Evolutionary conservation across 164 flowering plant genomes (phyloP).

Genomic region (Hamamelis virginiana): DNA sequence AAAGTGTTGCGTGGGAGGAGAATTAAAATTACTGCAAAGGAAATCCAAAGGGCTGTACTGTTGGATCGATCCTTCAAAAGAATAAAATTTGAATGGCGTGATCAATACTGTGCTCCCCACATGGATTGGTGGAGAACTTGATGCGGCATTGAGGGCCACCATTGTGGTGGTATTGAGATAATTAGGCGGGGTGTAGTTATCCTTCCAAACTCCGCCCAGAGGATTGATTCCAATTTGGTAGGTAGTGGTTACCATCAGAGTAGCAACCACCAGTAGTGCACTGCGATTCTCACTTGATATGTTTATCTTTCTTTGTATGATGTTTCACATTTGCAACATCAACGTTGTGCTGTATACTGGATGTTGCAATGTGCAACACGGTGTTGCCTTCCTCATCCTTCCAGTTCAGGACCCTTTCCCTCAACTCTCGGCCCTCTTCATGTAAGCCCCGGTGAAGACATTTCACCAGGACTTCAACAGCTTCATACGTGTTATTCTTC

Average conservation of each 20-base stretch:
- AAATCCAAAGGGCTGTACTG: too few relatives aligned
- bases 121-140: too few relatives aligned
- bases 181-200: too few relatives aligned
- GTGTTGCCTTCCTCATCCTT: constrained; percentile 26
- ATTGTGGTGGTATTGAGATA: too few relatives aligned
- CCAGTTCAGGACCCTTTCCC: constrained; percentile 10
- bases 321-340: too few relatives aligned
- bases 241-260: constrained; percentile 15
- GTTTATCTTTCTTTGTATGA: not conserved
- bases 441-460: constrained; percentile 11
- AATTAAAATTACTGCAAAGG: too few relatives aligned
- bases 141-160: too few relatives aligned
- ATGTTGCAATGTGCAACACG: constrained; percentile 20
- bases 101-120: too few relatives aligned
- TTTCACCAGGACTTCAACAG: constrained; percentile 12
- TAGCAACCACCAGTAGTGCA: constrained; percentile 17
- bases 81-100: too few relatives aligned
- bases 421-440: not conserved
- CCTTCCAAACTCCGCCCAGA: constrained; percentile 8
- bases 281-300: not conserved
- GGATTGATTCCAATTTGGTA: constrained; percentile 20
- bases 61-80: too few relatives aligned
- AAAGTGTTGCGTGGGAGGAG: too few relatives aligned
- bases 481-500: not conserved
- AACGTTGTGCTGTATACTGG: too few relatives aligned